Base-by-base conservation (phyloP, 768 basidiomycete species). In the Lepiota venenata region DNA sequence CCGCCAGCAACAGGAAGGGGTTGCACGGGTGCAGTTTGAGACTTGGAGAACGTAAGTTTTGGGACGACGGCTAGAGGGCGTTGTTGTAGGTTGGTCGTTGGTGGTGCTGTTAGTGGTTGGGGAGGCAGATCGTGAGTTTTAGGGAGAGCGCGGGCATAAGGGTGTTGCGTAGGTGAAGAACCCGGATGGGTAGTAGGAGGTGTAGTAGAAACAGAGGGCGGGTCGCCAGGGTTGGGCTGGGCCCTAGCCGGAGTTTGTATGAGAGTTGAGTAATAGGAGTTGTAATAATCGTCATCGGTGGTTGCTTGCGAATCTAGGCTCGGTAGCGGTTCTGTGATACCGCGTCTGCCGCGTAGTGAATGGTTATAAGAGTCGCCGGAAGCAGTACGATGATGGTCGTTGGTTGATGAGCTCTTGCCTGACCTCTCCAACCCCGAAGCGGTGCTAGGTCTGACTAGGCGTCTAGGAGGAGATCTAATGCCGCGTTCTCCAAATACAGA, bases 61-160 rank as follows among this genome's bases (percentile, higher is more conserved):
- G 52, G 60, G 29, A 55, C 45, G 53, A 48, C 42, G 10, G 35
- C 42, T 29, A 29, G 39, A 18, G 27, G 36, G 4, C 25, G 25
- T 25, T n/a, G 39, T 20, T 40, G 51, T 22, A 48, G 21, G 39
- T 16, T 37, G 42, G 50, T 16, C 14, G 54, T 39, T 44, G 48
- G 50, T 21, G 58, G 53, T 10, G 51, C 49, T 22, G 62, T 32
- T 6, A 25, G 29, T 9, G 56, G 47, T 37, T 47, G 16, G 22
- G 52, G 27, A 12, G 44, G 27, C 20, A n/a, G 40, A 16, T 46
- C 37, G 36, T 48, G 48, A 25, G 14, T 4, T 56, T 60, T 51
- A 47, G 73, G 64, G 38, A 71, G 67, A 16, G 68, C 66, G 63
- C 78, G 76, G 10, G 80, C 80, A 62, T 82, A 85, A 4, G 83